A percentile compares a stretch with the other conserved stretches of the same genome.
Conservation (phyloP, 179 eudicot genomes). For the Spergularia azorica region DNA sequence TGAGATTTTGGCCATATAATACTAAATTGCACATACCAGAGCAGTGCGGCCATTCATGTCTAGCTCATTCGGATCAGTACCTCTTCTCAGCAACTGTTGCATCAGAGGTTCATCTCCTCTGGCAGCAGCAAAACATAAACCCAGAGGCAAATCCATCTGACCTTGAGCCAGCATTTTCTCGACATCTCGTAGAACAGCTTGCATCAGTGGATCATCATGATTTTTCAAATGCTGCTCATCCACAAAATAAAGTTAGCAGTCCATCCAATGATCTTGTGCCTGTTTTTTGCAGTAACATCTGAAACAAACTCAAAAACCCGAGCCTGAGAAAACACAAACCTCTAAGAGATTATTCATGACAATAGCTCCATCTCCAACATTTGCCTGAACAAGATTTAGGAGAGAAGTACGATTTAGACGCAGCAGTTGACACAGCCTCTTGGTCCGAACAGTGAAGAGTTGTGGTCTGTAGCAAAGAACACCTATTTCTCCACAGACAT, state of each 20-base stretch:
- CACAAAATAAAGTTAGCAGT: constrained; percentile 1
- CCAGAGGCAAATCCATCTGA: constrained; percentile 72
- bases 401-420: constrained; percentile 72
- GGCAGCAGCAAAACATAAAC: constrained; percentile 65
- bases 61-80: constrained; percentile 62
- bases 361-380: constrained; percentile 81
- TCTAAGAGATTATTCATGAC: constrained; percentile 81
- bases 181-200: constrained; percentile 45
- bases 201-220: constrained; percentile 51
- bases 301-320: background rate
- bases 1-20: too few relatives aligned
- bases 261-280: background rate
- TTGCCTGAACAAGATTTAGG: constrained; percentile 69
- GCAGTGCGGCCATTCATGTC: constrained; percentile 68
- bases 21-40: constrained; percentile 42
- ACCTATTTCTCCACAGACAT: constrained; percentile 75
- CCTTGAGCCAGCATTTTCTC: constrained; percentile 77
- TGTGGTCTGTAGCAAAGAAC: constrained; percentile 88
- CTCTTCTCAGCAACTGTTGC: constrained; percentile 55
- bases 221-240: constrained; percentile 58
- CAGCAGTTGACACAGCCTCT: constrained; percentile 65
- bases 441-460: constrained; percentile 75
- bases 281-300: background rate
- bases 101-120: constrained; percentile 65
- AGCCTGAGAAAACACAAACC: constrained; percentile 35